Evolutionary conservation across 2,329 filamentous ascomycete species (phyloP).

Genomic region (Karstenula rhodostoma): DNA sequence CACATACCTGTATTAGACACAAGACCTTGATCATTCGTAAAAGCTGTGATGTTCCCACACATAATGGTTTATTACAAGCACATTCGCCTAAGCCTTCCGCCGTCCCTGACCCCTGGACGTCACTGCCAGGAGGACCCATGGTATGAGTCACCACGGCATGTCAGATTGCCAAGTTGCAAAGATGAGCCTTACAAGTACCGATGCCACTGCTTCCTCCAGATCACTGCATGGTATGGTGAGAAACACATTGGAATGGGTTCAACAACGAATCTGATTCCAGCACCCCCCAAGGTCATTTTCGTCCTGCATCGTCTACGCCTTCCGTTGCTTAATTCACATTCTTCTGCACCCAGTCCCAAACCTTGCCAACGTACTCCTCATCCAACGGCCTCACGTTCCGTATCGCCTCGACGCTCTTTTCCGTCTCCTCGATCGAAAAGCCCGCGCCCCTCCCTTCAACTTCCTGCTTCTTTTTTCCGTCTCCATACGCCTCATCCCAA

Average conservation of each 20-base stretch:
- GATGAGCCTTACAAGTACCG: not conserved
- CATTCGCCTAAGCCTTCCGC: no score
- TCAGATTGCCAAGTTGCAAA: not conserved
- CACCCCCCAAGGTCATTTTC: no score
- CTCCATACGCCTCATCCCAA: slow-evolving; percentile 57
- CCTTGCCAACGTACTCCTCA: slow-evolving; percentile 52
- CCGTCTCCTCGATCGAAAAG: slow-evolving; percentile 50
- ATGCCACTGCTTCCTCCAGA: no score
- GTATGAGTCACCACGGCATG: slow-evolving; percentile 2
- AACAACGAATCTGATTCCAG: no score
- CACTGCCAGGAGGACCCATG: not conserved
- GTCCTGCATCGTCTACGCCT: no score
- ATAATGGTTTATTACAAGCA: no score
- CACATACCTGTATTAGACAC: no score
- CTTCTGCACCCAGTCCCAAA: slow-evolving; percentile 41
- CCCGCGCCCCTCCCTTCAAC: slow-evolving; percentile 16
- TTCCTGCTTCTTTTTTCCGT: slow-evolving; percentile 7
- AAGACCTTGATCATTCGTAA: no score
- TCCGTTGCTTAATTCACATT: not conserved
- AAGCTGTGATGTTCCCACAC: no score
- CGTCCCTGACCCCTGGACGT: not conserved
- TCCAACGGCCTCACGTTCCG: slow-evolving; percentile 49
- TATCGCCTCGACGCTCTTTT: slow-evolving; percentile 45
- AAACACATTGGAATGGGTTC: no score
- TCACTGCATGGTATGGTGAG: no score